phyloP scores from a whole-genome alignment of 2,329 filamentous ascomycete species.

The Chalaropsis thielavioides region DNA sequence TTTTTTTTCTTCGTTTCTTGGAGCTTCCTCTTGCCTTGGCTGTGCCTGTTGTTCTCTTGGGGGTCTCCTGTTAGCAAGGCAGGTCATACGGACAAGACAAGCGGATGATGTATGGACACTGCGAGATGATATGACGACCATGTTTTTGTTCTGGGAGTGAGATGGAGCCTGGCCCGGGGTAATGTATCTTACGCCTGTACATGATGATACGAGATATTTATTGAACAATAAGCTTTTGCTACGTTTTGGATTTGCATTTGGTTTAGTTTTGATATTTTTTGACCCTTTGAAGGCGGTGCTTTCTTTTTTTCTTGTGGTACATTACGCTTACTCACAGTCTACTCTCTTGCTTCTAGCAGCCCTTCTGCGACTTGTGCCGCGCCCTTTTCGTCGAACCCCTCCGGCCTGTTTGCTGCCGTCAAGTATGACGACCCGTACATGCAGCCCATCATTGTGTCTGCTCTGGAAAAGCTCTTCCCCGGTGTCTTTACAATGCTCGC shows the following conservation, averaged over 20 bases:
- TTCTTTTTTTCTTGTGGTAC: background rate
- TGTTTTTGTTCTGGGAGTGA: background rate
- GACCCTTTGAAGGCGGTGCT: background rate
- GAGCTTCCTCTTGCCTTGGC: background rate
- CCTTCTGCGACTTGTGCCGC: background rate
- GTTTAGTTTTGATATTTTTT: background rate
- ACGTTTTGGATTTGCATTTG: background rate
- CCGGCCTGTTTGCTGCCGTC: slow-evolving; percentile 12
- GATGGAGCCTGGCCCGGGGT: background rate
- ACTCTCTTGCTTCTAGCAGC: background rate
- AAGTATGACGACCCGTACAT: slow-evolving; percentile 76
- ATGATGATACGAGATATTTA: slow-evolving; percentile 10
- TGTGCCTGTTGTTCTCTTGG: background rate
- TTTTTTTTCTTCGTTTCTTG: background rate
- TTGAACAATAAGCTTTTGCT: slow-evolving; percentile 2
- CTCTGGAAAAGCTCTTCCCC: slow-evolving; percentile 51
- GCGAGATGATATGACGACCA: background rate
- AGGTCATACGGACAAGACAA: background rate
- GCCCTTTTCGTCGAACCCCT: background rate
- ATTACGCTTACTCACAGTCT: background rate
- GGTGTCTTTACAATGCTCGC: slow-evolving; percentile 38
- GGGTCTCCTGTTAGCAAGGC: background rate
- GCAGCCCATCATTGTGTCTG: slow-evolving; percentile 64
- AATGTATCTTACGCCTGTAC: slow-evolving; percentile 1
- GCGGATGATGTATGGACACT: background rate